Evolutionary conservation across 2,329 filamentous ascomycete genomes (phyloP), one percentile per base, ranked within the genome.

Genomic region (Colletotrichum costaricense): DNA sequence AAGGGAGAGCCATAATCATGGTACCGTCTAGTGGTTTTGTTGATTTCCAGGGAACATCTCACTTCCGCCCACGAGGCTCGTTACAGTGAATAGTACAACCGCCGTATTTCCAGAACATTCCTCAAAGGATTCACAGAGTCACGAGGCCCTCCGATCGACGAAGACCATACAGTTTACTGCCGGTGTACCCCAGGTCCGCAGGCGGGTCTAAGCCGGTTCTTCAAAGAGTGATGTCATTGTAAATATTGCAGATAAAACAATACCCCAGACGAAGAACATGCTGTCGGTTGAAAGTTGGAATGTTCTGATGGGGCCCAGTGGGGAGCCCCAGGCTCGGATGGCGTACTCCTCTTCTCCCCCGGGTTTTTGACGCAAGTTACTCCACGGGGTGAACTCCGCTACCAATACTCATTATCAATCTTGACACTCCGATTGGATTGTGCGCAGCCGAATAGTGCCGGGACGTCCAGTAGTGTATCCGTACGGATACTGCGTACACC

Each of bases 321-420:
- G 46, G 26, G 30, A 19, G 11, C 5, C 26, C 5, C 14, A 14
- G 22, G 14, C 46, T 28, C 16, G 14, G 62, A 54, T 38, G 46
- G 46, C 26, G 28, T 35, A 19, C 14, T 19, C 33, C 28, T 57
- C 26, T 12, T 38, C 30, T 46, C 49, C 54, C 19, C 38, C 42
- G 3, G 26, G 12, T 54, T 54, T 16, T 62, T 30, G 22, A 46
- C 57, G 22, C 24, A 57, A 60, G 49, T 38, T 54, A 16, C 65
- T 35, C 65, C 56, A 38, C 65, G 33, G 33, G 30, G 38, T 19
- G 28, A 19, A 28, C 24, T 54, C 24, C 33, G 24, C 12, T 24
- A 16, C 5, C 54, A 6, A 35, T 58, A 28, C 6, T 33, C 12
- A 33, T 69, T 46, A 42, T 69, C 57, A 69, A 69, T 56, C 49